These are phyloP conservation scores for Hypomontagnella monticulosa DNA, from an alignment of 495 filamentous ascomycete genomes.

Conservation along the genomic window DNA sequence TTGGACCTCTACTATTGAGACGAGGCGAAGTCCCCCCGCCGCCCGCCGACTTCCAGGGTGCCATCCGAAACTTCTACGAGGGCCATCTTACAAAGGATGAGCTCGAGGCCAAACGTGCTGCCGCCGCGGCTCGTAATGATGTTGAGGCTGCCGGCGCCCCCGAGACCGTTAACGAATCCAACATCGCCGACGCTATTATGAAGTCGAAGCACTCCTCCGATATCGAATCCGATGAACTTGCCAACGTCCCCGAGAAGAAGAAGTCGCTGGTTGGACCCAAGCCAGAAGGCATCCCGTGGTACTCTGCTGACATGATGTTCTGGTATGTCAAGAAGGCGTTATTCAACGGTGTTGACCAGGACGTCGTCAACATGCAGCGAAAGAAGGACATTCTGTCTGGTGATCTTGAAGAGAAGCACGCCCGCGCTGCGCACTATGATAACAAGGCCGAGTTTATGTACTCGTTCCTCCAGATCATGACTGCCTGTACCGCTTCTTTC, in stretches of 20 bases:
- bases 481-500: conserved; percentile 78
- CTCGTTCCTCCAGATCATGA: conserved; percentile 78
- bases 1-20: conserved; percentile 65
- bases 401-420: conserved; percentile 64
- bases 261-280: conserved; percentile 47
- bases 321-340: conserved; percentile 58
- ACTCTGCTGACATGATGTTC: conserved; percentile 52
- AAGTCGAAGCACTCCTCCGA: conserved; percentile 16
- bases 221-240: conserved; percentile 18
- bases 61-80: conserved; percentile 65
- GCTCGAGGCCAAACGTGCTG: conserved; percentile 53
- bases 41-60: conserved; percentile 49
- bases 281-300: conserved; percentile 51
- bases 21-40: conserved; percentile 60
- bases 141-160: conserved; percentile 37
- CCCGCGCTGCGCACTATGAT: conserved; percentile 72
- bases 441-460: conserved; percentile 81
- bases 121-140: conserved; percentile 35
- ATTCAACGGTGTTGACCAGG: conserved; percentile 69
- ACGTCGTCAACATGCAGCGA: conserved; percentile 61
- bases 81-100: conserved; percentile 58
- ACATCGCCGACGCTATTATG: conserved; percentile 35
- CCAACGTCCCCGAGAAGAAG: conserved; percentile 36
- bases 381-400: conserved; percentile 58
- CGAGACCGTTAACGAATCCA: conserved; percentile 30